Base-by-base conservation (phyloP, 768 basidiomycete species). In the Boletellus emodensis region DNA sequence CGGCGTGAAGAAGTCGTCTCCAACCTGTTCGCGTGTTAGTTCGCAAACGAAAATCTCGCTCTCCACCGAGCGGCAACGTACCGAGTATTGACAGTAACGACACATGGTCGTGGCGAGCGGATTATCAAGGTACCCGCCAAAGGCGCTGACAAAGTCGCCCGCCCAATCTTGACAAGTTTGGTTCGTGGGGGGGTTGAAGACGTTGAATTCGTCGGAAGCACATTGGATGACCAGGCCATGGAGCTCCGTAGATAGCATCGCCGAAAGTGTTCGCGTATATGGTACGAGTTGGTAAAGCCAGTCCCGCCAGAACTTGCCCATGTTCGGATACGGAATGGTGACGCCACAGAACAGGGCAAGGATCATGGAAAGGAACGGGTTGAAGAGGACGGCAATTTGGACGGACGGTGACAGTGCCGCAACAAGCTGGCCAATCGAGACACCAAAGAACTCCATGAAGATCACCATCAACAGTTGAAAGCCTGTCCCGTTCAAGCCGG, bases 311-410 rank as follows among this genome's bases (percentile, higher is more conserved):
- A 89, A 90, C 26, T 64, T 62, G 10, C 76, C 74, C 64, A 90
- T 67, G 4, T 75, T 75, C 0, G 83, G 79, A 50, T 78, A 84
- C 0, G 87, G 87, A 48, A 90, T 80, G 1, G 85, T 85, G 14
- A 90, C 87, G 62, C 90, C 90, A 57, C 87, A 89, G 78, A 91
- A 91, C 14, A 83, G 77, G 4, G 79, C 69, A 44, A 90, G 78
- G 35, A 85, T 71, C 30, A 84, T 65, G 38, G 76, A 72, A 42
- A 90, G 53, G 75, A 89, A 85, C 2, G 90, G 90, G 64, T 88
- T 91, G 72, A 84, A 85, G 48, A 92, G 70, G 6, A 87, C 86
- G 10, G 89, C 89, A 35, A 89, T 80, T 61, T 87, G 83, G 44
- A 93, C 78, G 40, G 83, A 81, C 0, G 91, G 90, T 1, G 84